Conservation (phyloP, 192 early-diverging fungal genomes). For the Lobosporangium transversale region DNA sequence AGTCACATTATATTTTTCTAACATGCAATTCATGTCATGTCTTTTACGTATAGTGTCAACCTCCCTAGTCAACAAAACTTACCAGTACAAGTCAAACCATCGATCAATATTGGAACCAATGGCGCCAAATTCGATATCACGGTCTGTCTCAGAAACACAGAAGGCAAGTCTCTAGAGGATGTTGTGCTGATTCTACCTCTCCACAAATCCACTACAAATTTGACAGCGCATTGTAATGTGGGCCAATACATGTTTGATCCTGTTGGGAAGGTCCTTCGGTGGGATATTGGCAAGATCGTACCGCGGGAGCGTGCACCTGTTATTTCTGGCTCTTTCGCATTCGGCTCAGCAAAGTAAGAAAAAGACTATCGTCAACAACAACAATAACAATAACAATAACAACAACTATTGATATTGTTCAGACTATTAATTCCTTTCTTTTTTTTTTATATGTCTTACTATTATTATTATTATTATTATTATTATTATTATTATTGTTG, state of each 20-base stretch:
- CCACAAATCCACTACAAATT: conserved; percentile 61
- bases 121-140: conserved; percentile 78
- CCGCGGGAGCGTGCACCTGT: conserved; percentile 65
- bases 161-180: conserved; percentile 74
- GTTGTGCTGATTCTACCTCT: conserved; percentile 69
- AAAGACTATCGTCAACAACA: neutral
- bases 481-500: too few relatives aligned
- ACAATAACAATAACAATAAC: neutral
- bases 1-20: too few relatives aligned
- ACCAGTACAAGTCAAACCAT: conserved; percentile 71
- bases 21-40: neutral
- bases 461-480: too few relatives aligned
- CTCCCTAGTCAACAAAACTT: conserved; percentile 65
- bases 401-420: neutral
- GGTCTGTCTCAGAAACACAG: conserved; percentile 68
- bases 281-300: conserved; percentile 75
- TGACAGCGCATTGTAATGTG: conserved; percentile 70
- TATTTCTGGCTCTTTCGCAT: conserved; percentile 68
- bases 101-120: conserved; percentile 63
- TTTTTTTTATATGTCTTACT: neutral
- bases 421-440: neutral
- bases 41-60: conserved; percentile 57
- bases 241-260: conserved; percentile 79
- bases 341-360: conserved; percentile 34
- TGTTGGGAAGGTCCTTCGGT: conserved; percentile 67